Base-by-base conservation (phyloP, 208 protist genomes). In the Trypanosoma cruzi region DNA sequence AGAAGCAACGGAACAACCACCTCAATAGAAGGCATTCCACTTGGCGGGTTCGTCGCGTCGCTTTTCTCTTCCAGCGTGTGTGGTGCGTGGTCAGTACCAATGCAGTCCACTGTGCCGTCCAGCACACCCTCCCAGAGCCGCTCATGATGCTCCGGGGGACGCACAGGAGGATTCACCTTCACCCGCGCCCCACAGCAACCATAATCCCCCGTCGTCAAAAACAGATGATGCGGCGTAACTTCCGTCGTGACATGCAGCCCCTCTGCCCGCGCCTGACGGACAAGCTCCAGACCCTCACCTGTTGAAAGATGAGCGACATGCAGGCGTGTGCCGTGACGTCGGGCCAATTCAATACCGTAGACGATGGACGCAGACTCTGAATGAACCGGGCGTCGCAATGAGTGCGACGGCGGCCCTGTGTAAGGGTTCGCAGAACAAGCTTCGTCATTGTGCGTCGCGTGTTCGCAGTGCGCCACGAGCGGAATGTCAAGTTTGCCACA, bases 21-120 rank as follows among this genome's bases (percentile, higher is more conserved):
- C 79, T 98, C 94, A 18, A 98, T 80, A n/a, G 84, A 79, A 16
- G 95, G 97, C 89, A 97, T 95, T 32, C 97, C 97, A 48, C 95
- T 97, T 42, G 94, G 94, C 34, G 93, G 88, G 32, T 86, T 85
- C 22, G 34, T 74, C 28, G 16, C 58, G 46, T 76, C 64, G 48
- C 79, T 73, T 82, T 98, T 98, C 73, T 98, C 95, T 22, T 65
- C 76, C 6, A 87, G 50, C 5, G 90, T 93, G 79, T 98, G 97
- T 48, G 97, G 97, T 4, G 97, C 97, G 80, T 98, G 97, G 73
- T 98, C 95, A 31, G 95, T 98, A 60, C 82, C 92, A 59, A 98
- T 83, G 84, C 92, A 96, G 73, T 98, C 97, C 18, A 98, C 80
- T 13, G 84, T 89, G 40, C 95, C 93, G 48, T 93, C 87, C 5